These are phyloP conservation scores for Fusarium floridanum DNA, from an alignment of 2,329 filamentous ascomycete species.

Conservation along the genomic window DNA sequence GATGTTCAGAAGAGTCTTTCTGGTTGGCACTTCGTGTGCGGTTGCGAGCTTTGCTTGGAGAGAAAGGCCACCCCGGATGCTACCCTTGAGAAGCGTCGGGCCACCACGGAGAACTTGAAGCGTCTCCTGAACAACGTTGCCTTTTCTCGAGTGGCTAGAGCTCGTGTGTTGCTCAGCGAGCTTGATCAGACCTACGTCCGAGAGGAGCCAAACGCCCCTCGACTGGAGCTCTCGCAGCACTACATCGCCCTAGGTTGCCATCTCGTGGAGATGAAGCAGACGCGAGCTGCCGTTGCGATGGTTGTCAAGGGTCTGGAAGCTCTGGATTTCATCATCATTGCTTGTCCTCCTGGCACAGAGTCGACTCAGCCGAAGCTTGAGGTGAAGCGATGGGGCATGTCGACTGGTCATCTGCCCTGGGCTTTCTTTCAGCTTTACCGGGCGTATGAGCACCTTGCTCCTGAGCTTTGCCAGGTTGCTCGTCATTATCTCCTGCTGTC, in stretches of 20 bases:
- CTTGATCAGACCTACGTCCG: slow-evolving; percentile 41
- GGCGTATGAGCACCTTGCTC: neutral
- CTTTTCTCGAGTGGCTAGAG: slow-evolving; percentile 3
- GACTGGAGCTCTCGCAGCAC: slow-evolving; percentile 7
- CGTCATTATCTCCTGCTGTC: neutral
- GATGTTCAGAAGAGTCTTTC: slow-evolving; percentile 45
- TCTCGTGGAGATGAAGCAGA: neutral
- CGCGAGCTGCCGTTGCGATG: neutral
- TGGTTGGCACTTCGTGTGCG: slow-evolving; percentile 58
- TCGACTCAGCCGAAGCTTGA: neutral
- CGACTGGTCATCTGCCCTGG: neutral
- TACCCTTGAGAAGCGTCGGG: slow-evolving; percentile 29
- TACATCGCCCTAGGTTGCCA: neutral
- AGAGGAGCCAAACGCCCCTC: neutral
- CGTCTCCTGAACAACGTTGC: neutral
- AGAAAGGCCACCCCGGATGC: slow-evolving; percentile 36
- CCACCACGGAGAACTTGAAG: slow-evolving; percentile 22
- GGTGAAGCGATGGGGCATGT: slow-evolving; percentile 11
- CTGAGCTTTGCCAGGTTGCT: neutral
- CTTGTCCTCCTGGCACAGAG: neutral
- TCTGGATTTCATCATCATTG: slow-evolving; percentile 7
- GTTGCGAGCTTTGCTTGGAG: slow-evolving; percentile 55
- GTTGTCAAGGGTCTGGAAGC: slow-evolving; percentile 13
- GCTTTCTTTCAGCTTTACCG: slow-evolving; percentile 8
- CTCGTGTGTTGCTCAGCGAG: slow-evolving; percentile 29